Evolutionary conservation across 1,284 basidiomycete species (phyloP), one percentile per base, ranked within the genome.

Genomic region (Vanrija sp.): DNA sequence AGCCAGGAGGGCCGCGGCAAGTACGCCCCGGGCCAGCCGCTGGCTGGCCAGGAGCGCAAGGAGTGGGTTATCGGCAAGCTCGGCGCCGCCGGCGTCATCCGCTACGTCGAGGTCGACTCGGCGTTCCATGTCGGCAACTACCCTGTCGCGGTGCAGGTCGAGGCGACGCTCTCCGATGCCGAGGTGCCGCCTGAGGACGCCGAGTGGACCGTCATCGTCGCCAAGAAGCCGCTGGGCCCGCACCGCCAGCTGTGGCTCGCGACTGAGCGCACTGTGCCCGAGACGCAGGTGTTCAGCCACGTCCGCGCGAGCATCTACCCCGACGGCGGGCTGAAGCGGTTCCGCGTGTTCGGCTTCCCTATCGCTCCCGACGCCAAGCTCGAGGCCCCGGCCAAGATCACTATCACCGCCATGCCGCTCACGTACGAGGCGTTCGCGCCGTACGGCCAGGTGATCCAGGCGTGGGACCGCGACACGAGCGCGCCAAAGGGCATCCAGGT

Each of bases 41-140:
- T 71, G 15, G 57, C 57, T 5, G 70, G 69, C 68, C 88, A 86
- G 55, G 94, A 98, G 60, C 63, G 73, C 73, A 90, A 86, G 55
- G 94, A 98, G 67, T 97, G 91, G 89, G 87, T 85, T 4, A 83
- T 98, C 54, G 86, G 96, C 62, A 88, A 86, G 78, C 80, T 98
- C 88, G 88, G 85, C 46, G 50, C 81, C 43, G 78, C 84, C 15
- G 91, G 91, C 9, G 79, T 81, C 59, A 80, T 98, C 16, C 83
- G 86, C 51, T 83, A 87, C 58, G 84, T 86, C 28, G 91, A 96
- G 72, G 86, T 98, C 56, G 95, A 98, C 75, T 97, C 95, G 0
- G 86, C 88, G 3, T 89, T 95, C 79, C 98, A 97, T 79, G 91
- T 91, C 67, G 95, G 95, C 49, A 98, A 98, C 76, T 98, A 92